Conservation (phyloP, 2,329 filamentous ascomycete genomes). For the Tolypocladium ovalisporum region DNA sequence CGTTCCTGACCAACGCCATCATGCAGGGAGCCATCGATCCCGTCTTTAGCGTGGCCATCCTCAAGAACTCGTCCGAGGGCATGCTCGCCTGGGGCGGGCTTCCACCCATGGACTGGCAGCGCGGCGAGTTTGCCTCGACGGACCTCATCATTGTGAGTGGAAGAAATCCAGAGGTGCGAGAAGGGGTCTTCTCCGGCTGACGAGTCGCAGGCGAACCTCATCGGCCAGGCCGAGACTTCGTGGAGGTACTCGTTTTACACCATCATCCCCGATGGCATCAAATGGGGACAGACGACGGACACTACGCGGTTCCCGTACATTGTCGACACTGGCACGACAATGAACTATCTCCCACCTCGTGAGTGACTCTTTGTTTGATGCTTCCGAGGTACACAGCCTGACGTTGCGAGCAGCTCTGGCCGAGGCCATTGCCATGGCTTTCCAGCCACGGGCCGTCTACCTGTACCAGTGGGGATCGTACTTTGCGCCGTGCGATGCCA, state of each 20-base stretch:
- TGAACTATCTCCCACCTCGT: constrained; percentile 39
- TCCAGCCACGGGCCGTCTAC: constrained; percentile 35
- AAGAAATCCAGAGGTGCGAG: background rate
- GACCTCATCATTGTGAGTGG: constrained; percentile 35
- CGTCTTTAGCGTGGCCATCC: constrained; percentile 36
- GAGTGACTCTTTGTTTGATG: constrained; percentile 9
- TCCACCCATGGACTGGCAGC: constrained; percentile 23
- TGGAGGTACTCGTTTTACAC: constrained; percentile 42
- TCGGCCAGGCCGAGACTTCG: constrained; percentile 22
- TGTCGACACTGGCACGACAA: constrained; percentile 40
- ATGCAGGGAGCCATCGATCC: constrained; percentile 32
- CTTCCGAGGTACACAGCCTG: background rate
- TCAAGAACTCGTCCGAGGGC: constrained; percentile 33
- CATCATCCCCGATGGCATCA: constrained; percentile 36
- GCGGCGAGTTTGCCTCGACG: constrained; percentile 19
- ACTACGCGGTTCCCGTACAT: constrained; percentile 35
- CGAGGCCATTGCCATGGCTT: constrained; percentile 33
- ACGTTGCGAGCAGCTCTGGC: constrained; percentile 25
- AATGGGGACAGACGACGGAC: constrained; percentile 30
- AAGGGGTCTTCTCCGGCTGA: background rate
- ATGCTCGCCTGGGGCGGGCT: constrained; percentile 36
- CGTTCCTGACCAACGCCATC: constrained; percentile 37
- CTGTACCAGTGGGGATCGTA: constrained; percentile 35
- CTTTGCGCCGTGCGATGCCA: constrained; percentile 36
- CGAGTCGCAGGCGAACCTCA: constrained; percentile 30